Percentiles rank a stretch among this genome's conserved stretches.
These are phyloP conservation scores for Trichoderma citrinoviride DNA, from an alignment of 2,329 filamentous ascomycete species.

Conservation along the genomic window DNA sequence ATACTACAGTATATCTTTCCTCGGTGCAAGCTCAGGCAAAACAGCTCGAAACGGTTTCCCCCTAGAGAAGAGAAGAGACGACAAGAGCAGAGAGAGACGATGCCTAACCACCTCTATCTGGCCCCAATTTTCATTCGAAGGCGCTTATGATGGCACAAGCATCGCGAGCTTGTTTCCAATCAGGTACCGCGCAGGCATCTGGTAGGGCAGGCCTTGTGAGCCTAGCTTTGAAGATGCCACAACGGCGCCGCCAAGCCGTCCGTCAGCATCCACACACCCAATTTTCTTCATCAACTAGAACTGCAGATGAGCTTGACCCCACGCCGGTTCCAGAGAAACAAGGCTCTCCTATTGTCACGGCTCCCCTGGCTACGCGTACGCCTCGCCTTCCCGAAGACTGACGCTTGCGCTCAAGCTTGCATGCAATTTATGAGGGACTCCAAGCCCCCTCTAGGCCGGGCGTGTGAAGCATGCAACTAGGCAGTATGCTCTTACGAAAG, in stretches of 20 bases:
- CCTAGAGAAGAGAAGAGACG: no score
- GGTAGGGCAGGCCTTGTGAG: constrained; percentile 16
- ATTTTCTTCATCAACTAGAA: constrained; percentile 8
- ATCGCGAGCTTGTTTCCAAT: constrained; percentile 8
- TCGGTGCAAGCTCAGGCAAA: no score
- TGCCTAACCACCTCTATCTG: background rate
- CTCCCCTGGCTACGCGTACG: background rate
- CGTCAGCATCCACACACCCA: constrained; percentile 15
- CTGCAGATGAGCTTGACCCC: constrained; percentile 15
- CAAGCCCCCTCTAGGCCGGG: background rate
- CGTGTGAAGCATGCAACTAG: background rate
- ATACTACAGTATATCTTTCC: no score
- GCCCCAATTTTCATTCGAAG: constrained; percentile 7
- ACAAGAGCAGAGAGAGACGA: background rate
- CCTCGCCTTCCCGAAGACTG: constrained; percentile 15
- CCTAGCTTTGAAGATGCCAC: constrained; percentile 17
- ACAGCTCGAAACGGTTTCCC: no score
- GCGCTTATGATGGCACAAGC: constrained; percentile 13
- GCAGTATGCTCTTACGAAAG: background rate
- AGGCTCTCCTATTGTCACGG: constrained; percentile 21
- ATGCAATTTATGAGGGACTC: background rate
- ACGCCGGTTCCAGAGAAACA: background rate
- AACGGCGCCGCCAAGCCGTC: constrained; percentile 12
- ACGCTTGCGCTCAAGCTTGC: constrained; percentile 26
- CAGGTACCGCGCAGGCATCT: constrained; percentile 11